Base-by-base conservation (phyloP, 164 flowering plant species). In the Vitis rotundifolia region DNA sequence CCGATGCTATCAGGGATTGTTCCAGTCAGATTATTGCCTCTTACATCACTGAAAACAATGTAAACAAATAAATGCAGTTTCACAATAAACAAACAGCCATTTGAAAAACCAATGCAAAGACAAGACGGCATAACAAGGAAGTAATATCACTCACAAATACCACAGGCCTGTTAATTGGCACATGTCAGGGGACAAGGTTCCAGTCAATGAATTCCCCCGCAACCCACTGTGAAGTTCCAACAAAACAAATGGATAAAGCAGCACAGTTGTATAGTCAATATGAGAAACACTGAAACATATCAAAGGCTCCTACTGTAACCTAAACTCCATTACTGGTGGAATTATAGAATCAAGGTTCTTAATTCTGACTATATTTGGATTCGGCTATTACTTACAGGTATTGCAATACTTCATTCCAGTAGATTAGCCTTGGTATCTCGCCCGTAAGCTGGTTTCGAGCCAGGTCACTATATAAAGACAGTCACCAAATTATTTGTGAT, bases 331-430 rank as follows among this genome's bases (percentile, higher is more conserved):
- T 37, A 37, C 7, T 3, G 5, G 44, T 37, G 44, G 7, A 37
- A 37, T 37, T 6, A 37, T 37, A 5, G 1, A 37, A 37, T 37
- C 44, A 37, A 37, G 44, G 44, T 3, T 37, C 44, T 37, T 37
- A 37, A 3, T 37, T 37, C 7, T 37, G 26, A 22, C 26, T 22
- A 22, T 22, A 22, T 22, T 22, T 22, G 26, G 26, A 22, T 22
- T 22, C 1, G 44, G 44, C 6, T 37, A 19, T 8, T 9, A 78
- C 94, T 88, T 72, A 94, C 98, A 94, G 85, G 49, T 91, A 94
- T 59, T 94, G 97, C 78, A 94, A 69, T 1, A 92, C 97, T 87
- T 94, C 97, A 81, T 94, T 92, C 97, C 98, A 91, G 65, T 92
- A 94, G 18, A 94, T 81, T 29, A 94, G 76, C 70, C 97, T 85